phyloP scores from a whole-genome alignment of 305 asterid species.

The Fraxinus nigra region DNA sequence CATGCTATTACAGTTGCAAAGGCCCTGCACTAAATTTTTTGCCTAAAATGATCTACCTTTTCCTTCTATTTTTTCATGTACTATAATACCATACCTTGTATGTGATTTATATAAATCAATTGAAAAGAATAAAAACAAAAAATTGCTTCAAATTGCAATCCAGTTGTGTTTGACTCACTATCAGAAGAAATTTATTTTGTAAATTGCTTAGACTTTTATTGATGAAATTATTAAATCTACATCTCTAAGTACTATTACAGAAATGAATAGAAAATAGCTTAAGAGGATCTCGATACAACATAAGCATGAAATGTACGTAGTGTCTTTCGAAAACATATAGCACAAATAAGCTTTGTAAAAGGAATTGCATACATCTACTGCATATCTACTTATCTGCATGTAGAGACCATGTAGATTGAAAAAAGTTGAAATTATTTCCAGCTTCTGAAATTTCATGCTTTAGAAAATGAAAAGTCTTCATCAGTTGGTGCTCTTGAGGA shows the following conservation, averaged over 20 bases:
- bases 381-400: conserved; percentile 11
- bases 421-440: not conserved
- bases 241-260: not conserved
- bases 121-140: not conserved
- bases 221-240: not conserved
- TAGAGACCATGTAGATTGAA: not conserved
- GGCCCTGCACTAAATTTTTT: not conserved
- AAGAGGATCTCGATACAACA: not conserved
- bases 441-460: conserved; percentile 15
- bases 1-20: not conserved
- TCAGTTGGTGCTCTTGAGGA: conserved; percentile 40
- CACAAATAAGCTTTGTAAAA: conserved; percentile 17
- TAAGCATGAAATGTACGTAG: not conserved
- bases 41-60: not conserved
- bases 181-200: not conserved
- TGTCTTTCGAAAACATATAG: conserved; percentile 3
- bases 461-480: conserved; percentile 39
- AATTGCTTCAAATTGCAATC: not conserved
- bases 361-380: not conserved
- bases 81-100: not conserved
- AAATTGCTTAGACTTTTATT: not conserved
- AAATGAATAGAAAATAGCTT: not conserved
- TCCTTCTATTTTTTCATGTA: not conserved
- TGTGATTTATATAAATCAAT: not conserved
- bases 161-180: not conserved